phyloP scores from a whole-genome alignment of 2,329 filamentous ascomycete genomes.

The Diaporthe helianthi region DNA sequence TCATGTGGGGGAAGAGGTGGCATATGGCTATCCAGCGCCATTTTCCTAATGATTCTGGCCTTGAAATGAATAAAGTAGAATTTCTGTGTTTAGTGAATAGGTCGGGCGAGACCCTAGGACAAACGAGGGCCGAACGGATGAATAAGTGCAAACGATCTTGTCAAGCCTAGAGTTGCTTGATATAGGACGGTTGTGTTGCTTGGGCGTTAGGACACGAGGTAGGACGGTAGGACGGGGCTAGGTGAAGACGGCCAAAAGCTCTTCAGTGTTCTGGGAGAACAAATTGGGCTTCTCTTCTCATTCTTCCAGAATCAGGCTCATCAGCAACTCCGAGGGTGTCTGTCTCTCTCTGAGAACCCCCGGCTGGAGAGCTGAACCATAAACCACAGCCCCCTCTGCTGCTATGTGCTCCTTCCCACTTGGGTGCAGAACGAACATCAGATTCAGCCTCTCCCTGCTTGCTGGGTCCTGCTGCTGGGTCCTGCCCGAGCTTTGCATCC shows the following conservation, averaged over 20 bases:
- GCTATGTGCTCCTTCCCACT: conserved; percentile 16
- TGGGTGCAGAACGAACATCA: conserved; percentile 10
- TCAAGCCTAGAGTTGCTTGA: not conserved
- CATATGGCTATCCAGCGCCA: conserved; percentile 30
- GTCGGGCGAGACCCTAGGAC: not conserved
- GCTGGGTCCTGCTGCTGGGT: not conserved
- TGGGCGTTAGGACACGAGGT: not conserved
- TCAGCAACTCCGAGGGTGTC: not conserved
- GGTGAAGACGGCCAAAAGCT: not conserved
- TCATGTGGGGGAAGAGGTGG: conserved; percentile 25
- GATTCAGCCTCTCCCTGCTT: not conserved
- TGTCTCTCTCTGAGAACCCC: not conserved
- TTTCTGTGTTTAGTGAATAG: not conserved
- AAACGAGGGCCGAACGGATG: not conserved
- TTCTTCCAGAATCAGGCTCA: not conserved
- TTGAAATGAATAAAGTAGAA: not conserved
- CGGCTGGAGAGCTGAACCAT: not conserved
- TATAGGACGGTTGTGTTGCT: not conserved
- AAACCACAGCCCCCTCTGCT: not conserved
- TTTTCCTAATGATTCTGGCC: conserved; percentile 9
- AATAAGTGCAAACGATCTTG: not conserved
- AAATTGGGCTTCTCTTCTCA: not conserved
- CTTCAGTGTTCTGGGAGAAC: not conserved
- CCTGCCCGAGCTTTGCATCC: not conserved
- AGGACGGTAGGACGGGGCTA: not conserved